Percentiles rank a stretch among this genome's conserved stretches.
Evolutionary conservation across 1,139 yeast species (phyloP).

Genomic region (Kurtzmaniella quercitrusa): DNA sequence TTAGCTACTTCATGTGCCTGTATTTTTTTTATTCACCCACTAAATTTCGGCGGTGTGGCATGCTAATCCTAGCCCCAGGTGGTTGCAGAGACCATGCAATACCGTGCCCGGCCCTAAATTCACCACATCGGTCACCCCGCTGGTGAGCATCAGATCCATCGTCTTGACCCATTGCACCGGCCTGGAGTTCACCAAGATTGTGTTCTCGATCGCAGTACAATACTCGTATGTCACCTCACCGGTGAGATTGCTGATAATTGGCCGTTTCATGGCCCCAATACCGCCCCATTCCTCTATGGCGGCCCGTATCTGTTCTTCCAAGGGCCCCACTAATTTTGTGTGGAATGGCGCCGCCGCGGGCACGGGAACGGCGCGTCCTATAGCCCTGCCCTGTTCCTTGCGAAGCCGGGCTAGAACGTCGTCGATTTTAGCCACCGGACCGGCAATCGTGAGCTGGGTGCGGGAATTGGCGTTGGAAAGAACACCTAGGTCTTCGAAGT

Average conservation of each 20-base stretch:
- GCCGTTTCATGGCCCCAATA: conserved; percentile 8
- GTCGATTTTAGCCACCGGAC: conserved; percentile 21
- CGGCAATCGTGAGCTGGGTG: conserved; percentile 44
- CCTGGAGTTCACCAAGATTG: conserved; percentile 32
- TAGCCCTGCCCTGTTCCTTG: not conserved
- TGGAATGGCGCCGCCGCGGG: conserved; percentile 58
- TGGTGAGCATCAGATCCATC: conserved; percentile 17
- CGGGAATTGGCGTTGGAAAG: conserved; percentile 43
- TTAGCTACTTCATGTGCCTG: not conserved
- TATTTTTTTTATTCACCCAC: not conserved
- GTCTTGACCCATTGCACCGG: conserved; percentile 45
- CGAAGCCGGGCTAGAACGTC: conserved; percentile 11
- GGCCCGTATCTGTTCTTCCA: conserved; percentile 26
- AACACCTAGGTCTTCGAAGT: conserved; percentile 18
- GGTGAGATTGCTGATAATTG: conserved; percentile 32
- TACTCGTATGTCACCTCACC: conserved; percentile 19
- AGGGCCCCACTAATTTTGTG: conserved; percentile 31
- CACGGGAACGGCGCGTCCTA: conserved; percentile 25
- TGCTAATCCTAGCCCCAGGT: not conserved
- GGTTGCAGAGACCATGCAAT: conserved; percentile 18
- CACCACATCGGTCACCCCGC: conserved; percentile 19
- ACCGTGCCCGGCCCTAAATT: conserved; percentile 39
- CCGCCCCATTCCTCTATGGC: conserved; percentile 7
- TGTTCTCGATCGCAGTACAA: conserved; percentile 19
- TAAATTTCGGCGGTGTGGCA: not conserved